Base-by-base conservation (phyloP, 2,329 filamentous ascomycete genomes). In the Cadophora malorum region DNA sequence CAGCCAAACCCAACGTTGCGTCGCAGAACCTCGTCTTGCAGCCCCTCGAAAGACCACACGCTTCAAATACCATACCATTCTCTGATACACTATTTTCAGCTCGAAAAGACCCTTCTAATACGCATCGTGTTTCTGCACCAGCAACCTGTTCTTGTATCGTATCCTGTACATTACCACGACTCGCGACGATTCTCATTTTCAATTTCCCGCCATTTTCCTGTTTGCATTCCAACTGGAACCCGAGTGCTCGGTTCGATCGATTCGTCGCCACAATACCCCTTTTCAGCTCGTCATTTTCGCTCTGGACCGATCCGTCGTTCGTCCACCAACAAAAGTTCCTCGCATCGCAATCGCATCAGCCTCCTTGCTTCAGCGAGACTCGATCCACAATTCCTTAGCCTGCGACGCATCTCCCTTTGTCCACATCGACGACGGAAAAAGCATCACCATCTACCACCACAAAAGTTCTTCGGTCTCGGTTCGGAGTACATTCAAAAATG, bases 141-240 rank as follows among this genome's bases (percentile, higher is more conserved):
- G 25, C n/a, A 41, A 61, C 63, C 47, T 60, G 49, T 47, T 53
- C 53, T 41, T 38, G 64, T 50, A 45, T 69, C 69, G 33, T 21
- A 55, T 65, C 58, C 62, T 73, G 71, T 74, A 74, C 50, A 73
- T 62, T 72, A 74, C 64, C 49, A 75, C 69, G 74, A 75, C 67
- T 67, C 67, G 66, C 69, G 67, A 75, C 74, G 74, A 75, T 72
- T 75, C 71, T 75, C 71, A 67, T 73, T 72, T 69, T 52, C 21
- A 49, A 21, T 60, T 50, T 52, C 28, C 33, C 65, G 68, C 67
- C 23, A 28, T 60, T 23, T 64, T 45, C 35, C 23, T 12, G 67
- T 70, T 67, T 61, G 67, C 71, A 72, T 70, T 72, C 73, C 69
- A 63, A 60, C 67, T 53, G 50, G 64, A 68, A 63, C 56, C 55